A percentile compares a stretch with the other conserved stretches of the same genome.
Evolutionary conservation across 2,329 filamentous ascomycete species (phyloP).

Genomic region (Zelopaecilomyces penicillatus): DNA sequence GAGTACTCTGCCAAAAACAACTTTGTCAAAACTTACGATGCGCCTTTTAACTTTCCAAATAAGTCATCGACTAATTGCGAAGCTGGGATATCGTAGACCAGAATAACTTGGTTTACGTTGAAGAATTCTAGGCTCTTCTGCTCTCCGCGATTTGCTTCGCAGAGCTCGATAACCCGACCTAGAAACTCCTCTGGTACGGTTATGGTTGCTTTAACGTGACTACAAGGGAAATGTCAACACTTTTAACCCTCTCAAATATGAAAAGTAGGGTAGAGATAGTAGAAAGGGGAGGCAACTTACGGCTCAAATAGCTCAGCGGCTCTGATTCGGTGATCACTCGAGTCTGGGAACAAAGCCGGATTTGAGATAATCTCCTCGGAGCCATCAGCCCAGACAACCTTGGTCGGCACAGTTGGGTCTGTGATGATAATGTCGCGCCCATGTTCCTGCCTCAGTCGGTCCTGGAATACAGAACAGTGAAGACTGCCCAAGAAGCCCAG

Average conservation of each 20-base stretch:
- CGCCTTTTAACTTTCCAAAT: conserved; percentile 91
- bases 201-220: conserved; percentile 71
- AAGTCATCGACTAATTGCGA: conserved; percentile 92
- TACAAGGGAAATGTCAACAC: conserved; percentile 4
- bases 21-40: conserved; percentile 42
- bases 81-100: conserved; percentile 84
- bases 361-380: conserved; percentile 72
- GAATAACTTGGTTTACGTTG: conserved; percentile 81
- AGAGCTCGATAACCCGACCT: conserved; percentile 89
- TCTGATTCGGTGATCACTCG: conserved; percentile 39
- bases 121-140: conserved; percentile 89
- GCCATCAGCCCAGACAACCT: conserved; percentile 72
- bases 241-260: not conserved
- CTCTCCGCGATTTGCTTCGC: conserved; percentile 78
- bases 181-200: conserved; percentile 92
- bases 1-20: too few relatives aligned
- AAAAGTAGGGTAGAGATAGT: too few relatives aligned
- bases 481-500: conserved; percentile 92
- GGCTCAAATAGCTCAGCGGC: conserved; percentile 43
- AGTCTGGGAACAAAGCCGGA: conserved; percentile 78
- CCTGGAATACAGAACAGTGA: conserved; percentile 98
- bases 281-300: too few relatives aligned
- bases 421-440: conserved; percentile 94
- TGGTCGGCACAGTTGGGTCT: conserved; percentile 88
- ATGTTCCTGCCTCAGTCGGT: conserved; percentile 87